These are phyloP conservation scores for Syzygium jambos DNA, from an alignment of 345 rosid species.

Conservation along the genomic window DNA sequence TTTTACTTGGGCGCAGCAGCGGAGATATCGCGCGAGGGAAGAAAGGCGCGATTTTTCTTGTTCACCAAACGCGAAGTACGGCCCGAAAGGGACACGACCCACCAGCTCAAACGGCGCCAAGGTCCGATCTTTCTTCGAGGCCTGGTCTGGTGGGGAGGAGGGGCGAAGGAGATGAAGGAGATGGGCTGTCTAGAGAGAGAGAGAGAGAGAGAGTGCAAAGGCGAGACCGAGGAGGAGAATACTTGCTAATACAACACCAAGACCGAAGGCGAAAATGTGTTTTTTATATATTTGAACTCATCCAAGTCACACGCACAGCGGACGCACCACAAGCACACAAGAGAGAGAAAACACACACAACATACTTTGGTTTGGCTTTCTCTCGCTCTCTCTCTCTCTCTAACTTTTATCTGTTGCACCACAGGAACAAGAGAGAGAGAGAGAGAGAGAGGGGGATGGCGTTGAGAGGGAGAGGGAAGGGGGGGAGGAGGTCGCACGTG, in stretches of 20 bases:
- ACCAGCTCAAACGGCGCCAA: background rate
- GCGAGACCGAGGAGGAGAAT: background rate
- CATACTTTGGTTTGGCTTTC: background rate
- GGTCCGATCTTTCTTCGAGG: background rate
- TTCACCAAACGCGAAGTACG: background rate
- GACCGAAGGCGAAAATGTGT: background rate
- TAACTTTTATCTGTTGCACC: conserved; percentile 74
- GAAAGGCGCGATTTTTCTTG: conserved; percentile 7
- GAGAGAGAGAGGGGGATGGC: background rate
- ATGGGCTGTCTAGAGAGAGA: background rate
- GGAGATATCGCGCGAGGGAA: background rate
- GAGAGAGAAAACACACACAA: background rate
- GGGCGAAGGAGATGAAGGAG: background rate
- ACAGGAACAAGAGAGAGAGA: conserved; percentile 17
- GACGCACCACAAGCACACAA: background rate
- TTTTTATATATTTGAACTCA: background rate
- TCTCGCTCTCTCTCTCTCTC: conserved; percentile 14
- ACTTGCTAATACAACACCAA: background rate
- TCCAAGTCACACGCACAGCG: background rate
- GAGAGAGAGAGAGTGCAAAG: background rate
- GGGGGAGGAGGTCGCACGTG: background rate
- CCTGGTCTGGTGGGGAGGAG: background rate
- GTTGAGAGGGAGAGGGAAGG: background rate
- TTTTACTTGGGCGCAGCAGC: background rate
- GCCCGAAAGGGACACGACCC: background rate